Evolutionary conservation across 169 alveolate genomes (phyloP), one percentile per base, ranked within the genome.

Genomic region (Babesia sp.): DNA sequence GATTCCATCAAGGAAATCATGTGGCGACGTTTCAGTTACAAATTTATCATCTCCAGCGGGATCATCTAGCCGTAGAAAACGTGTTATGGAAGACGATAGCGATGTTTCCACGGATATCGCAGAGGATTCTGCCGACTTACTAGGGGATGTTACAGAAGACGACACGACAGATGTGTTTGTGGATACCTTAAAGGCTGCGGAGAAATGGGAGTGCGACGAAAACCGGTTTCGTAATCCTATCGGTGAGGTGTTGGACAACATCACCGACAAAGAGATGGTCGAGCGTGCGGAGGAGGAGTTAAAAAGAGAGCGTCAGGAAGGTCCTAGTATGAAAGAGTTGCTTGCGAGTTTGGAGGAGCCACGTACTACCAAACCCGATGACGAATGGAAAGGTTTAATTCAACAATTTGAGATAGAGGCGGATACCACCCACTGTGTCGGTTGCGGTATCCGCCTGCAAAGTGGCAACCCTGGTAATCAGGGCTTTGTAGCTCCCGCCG

Each of bases 371-470:
- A 39, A 22, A 9, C n/a, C 57, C 56, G 39, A 3, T 6, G 53
- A 3, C 12, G 33, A 24, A 12, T 74, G 85, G 85, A 50, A 56
- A 64, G 48, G 14, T 3, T 53, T 56, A 50, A 54, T 79, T 31
- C 74, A 36, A 24, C 66, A 51, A 20, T 79, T 79, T 37, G 46
- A 29, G 33, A 50, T 79, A 0, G 78, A 41, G 11, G 50, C 46
- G 22, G 77, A 50, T 22, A 12, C 63, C 4, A 12, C 55, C 29
- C 71, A 54, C n/a, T 88, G 93, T 44, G 61, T 56, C 33, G 93
- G 93, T 8, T 88, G 93, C 50, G 93, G 93, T 53, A 76, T 84
- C 24, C 57, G 64, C 31, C 61, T 88, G 42, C 93, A 88, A 46
- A 50, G 83, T 26, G 29, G 29, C 5, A 70, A 84, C 37, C 22